Base-by-base conservation (phyloP, 257 asterid genomes). In the Solanum boliviense region DNA sequence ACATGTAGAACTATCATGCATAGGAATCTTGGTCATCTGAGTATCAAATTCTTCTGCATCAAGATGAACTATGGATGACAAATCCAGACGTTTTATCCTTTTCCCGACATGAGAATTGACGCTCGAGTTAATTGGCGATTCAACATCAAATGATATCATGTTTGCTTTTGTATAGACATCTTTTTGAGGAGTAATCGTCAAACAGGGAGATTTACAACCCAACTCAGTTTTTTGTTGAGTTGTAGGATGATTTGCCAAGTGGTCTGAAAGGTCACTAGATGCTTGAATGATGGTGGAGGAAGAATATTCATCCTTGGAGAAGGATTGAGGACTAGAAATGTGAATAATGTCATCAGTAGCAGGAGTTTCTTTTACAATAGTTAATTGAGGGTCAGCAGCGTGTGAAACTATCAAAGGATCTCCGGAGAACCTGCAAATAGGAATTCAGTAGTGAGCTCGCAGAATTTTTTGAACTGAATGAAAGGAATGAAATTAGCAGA, bases 361-460 rank as follows among this genome's bases (percentile, higher is more conserved):
- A 6, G 98, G 98, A 11, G 98, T 95, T 92, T 95, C 98, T 87
- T 90, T 91, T 79, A 95, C 95, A 84, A 93, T 44, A 39, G 94
- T 91, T 86, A 94, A 91, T 71, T 93, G 94, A 27, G 91, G 86
- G 90, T 95, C 96, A 88, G 87, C 90, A 31, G 91, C 84, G 35
- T 89, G 89, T 16, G 86, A 60, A 62, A 89, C 87, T 83, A 78
- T 91, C 82, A 74, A 70, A 44, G 91, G 89, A 87, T 92, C 89
- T 68, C 88, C 87, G 82, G 93, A 89, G 65, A 89, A 92, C 93
- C 99, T 94, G 95, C 93, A 91, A 34, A 85, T 44, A 38, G 86
- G 74, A 58, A 89, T 88, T 90, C 39, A 81, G 36, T 79, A 48
- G 25, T 10, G 16, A 21, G 84, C 81, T 71, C 73, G 60, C 88